Base-by-base conservation (phyloP, 768 basidiomycete genomes). In the Gloeopeniophorella convolvens region DNA sequence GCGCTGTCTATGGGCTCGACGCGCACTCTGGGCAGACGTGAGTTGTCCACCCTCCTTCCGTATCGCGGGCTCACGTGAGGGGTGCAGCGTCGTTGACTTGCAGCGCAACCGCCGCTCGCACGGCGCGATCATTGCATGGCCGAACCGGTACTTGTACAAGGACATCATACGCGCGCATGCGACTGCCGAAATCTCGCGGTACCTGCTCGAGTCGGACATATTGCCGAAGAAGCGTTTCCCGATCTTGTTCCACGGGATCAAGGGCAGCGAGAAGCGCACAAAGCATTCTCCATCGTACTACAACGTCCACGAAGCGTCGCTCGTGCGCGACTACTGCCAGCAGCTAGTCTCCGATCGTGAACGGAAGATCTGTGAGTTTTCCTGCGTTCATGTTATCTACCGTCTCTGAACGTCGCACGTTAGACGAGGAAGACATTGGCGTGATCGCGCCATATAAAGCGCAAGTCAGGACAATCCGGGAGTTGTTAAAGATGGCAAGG, bases 91-190 rank as follows among this genome's bases (percentile, higher is more conserved):
- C 45, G 48, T 58, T 1, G 39, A 33, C 20, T 55, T 58, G 16
- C 46, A 43, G 44, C 28, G 16, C 47, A 58, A 58, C 28, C 57
- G 57, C 20, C 55, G 57, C 30, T 58, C 57, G 5, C 57, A 58
- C 21, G 49, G 42, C 18, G 68, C 69, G 7, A 83, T 85, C 37
- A 63, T 83, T 16, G 49, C 67, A 3, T 82, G 77, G 63, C 72
- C 81, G 1, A 83, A 83, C 54, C 62, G 72, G n/a, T 51, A 59
- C 42, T 68, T 73, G 54, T 73, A 73, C 56, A 55, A 59, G 7
- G 59, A 59, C 32, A 67, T 66, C 10, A 64, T 73, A 15, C 58
- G 63, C 21, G 58, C 64, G 0, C 51, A 54, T 35, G 72, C 62
- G 2, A 55, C 65, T 20, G 46, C 45, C 2, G 50, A 43, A 1